Evolutionary conservation across 805 yeast genomes (phyloP), one percentile per base, ranked within the genome.

Genomic region (Metahyphopichia silvanorum): DNA sequence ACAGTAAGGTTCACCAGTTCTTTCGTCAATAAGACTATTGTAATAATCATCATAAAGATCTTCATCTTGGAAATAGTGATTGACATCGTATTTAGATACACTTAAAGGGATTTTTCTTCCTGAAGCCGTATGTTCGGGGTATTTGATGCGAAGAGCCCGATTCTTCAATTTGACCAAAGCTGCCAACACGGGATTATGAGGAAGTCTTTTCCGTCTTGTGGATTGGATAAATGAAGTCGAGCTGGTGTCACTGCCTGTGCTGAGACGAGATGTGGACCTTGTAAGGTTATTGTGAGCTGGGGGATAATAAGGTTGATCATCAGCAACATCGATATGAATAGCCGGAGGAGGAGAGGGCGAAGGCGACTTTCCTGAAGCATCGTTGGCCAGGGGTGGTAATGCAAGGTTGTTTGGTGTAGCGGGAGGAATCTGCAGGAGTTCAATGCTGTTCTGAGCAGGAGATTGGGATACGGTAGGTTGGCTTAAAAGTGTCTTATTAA

Each of bases 71-170:
- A 53, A 66, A 12, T 42, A 48, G 12, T 35, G 46, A 18, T 60
- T 58, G 24, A 58, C 52, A 15, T 57, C 55, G 2, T 55, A 55
- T 15, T 68, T 58, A 33, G 69, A 61, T 11, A 79, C 47, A 1
- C 74, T 60, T 5, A 87, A 53, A 0, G 96, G 95, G n/a, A 89
- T 74, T 21, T 69, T 63, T 39, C 98, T 66, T 2, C 97, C 97
- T 27, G 78, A 71, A 25, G 66, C 69, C 0, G 93, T 71, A 12
- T 77, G 75, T 6, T 77, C 71, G 10, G 64, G 49, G 7, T 67
- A 63, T 16, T 64, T 49, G 10, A 64, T 62, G 22, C 83, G 81
- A 21, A 76, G 33, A 2, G 79, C 21, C 17, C 57, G 47, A 32
- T 73, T 55, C 36, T 57, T 59, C 4, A 63, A 22, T 12, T 42